Base-by-base conservation (phyloP, 192 early-diverging fungal genomes). In the Linnemannia zychae region DNA sequence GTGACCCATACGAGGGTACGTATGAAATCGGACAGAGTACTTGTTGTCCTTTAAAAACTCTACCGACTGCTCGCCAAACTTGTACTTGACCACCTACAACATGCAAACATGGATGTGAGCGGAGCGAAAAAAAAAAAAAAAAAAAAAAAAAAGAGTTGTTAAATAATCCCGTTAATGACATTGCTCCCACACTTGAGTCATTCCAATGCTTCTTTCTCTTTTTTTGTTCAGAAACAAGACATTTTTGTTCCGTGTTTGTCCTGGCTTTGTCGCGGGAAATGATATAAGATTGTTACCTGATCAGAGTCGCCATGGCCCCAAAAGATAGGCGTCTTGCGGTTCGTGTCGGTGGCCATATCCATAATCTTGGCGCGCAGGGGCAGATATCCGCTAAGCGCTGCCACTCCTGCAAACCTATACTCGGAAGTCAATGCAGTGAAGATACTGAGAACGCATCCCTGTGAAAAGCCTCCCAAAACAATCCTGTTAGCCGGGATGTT, bases 391-490 rank as follows among this genome's bases (percentile, higher is more conserved):
- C 95, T 96, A 37, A 98, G 86, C 11, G 73, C 74, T 7, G 75
- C 70, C 46, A 89, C 74, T 1, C 88, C 88, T 69, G 81, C 88
- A 33, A 89, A 81, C n/a, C n/a, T 92, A 63, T 89, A 84, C 72
- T 93, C 94, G 9, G 93, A 91, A 38, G 94, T 94, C 76, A 98
- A 82, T 7, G 90, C 92, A 13, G 92, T 91, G 74, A 95, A 82
- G 52, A 98, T 84, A 16, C 94, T 71, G 89, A 97, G 90, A 0
- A 94, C 97, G n/a, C 91, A 90, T 53, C 94, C 97, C 87, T 99
- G 98, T 31, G 97, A 98, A 77, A 99, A 99, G 0, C 98, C 98
- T 70, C 96, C 97, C 22, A 99, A 60, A 48, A 99, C 93, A 65
- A 99, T 99, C 22, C 96, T 91, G 49, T 93, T 87, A 7, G 96